These are phyloP conservation scores for Acacia pycnantha DNA, from an alignment of 331 rosid genomes.

Conservation along the genomic window DNA sequence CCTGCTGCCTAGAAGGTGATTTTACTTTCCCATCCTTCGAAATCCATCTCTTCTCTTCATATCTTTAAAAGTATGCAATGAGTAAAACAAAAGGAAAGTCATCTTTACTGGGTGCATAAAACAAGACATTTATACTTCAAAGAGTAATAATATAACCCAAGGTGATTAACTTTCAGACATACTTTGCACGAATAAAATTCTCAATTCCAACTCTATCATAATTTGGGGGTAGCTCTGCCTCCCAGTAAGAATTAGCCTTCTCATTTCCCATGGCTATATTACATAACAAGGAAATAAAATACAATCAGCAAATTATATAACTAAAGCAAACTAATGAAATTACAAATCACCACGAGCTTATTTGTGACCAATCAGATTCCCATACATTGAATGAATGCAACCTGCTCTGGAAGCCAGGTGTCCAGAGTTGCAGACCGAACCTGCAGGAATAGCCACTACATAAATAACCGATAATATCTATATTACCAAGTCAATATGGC, in stretches of 20 bases:
- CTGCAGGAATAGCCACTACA: conserved; percentile 45
- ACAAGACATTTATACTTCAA: conserved; percentile 1
- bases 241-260: conserved; percentile 91
- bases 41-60: conserved; percentile 97
- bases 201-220: conserved; percentile 99
- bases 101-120: conserved; percentile 26
- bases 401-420: conserved; percentile 99
- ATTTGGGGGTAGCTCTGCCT: conserved; percentile 97
- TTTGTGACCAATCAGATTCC: not conserved
- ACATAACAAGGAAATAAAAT: conserved; percentile 25
- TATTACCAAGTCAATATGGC: not conserved
- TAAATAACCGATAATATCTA: not conserved
- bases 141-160: conserved; percentile 28
- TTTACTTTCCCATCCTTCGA: conserved; percentile 66
- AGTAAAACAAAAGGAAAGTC: conserved; percentile 26
- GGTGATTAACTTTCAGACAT: conserved; percentile 39
- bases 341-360: conserved; percentile 24
- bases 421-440: conserved; percentile 91
- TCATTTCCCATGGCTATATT: conserved; percentile 91
- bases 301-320: conserved; percentile 23
- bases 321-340: conserved; percentile 12
- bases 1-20: conserved; percentile 64
- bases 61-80: conserved; percentile 50
- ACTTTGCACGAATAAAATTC: conserved; percentile 99
- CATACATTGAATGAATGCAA: conserved; percentile 93